Conservation (phyloP, 257 asterid genomes). For the Thymus quinquecostatus region DNA sequence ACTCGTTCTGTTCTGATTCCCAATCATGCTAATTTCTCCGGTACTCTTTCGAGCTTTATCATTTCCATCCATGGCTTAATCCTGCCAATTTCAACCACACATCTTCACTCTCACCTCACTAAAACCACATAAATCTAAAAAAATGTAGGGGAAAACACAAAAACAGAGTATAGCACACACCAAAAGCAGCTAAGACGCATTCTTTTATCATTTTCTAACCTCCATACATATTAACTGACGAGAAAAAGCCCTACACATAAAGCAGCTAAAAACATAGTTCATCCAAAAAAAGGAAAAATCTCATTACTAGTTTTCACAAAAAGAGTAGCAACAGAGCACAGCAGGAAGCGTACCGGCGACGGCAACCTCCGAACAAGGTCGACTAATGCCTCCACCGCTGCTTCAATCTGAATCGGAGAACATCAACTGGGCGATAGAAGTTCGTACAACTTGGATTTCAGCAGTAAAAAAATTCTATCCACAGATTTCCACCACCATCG, state of each 20-base stretch:
- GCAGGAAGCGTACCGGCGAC: conserved; percentile 21
- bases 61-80: conserved; percentile 41
- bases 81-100: conserved; percentile 31
- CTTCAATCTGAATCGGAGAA: background rate
- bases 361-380: conserved; percentile 23
- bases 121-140: conserved; percentile 14
- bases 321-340: background rate
- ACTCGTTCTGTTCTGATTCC: conserved; percentile 48
- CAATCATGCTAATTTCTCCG: conserved; percentile 61
- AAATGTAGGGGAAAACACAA: background rate
- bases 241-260: conserved; percentile 5
- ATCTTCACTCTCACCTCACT: background rate
- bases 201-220: background rate
- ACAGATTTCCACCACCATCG: background rate
- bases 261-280: conserved; percentile 3
- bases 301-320: background rate
- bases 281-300: too few relatives aligned
- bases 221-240: background rate
- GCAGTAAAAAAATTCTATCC: background rate
- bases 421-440: background rate
- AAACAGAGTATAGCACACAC: background rate
- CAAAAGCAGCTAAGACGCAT: conserved; percentile 7
- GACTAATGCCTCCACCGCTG: background rate
- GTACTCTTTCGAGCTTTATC: conserved; percentile 32
- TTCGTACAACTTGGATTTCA: background rate